These are phyloP conservation scores for Calonectria naviculata DNA, from an alignment of 2,329 filamentous ascomycete species.

Conservation along the genomic window DNA sequence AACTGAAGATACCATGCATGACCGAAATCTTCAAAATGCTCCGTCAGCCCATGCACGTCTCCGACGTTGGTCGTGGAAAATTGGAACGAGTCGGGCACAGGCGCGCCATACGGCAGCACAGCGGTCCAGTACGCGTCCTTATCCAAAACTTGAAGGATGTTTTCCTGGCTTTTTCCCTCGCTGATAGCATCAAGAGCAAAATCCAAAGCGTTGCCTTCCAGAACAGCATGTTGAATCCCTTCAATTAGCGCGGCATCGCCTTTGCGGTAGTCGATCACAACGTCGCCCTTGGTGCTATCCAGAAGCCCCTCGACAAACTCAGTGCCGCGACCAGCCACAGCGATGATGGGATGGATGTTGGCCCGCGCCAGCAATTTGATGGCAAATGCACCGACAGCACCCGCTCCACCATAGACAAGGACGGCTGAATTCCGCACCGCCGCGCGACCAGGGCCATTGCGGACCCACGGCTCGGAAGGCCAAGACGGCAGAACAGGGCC, in stretches of 20 bases:
- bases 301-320: background rate
- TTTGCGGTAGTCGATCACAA: background rate
- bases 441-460: background rate
- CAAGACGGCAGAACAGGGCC: background rate
- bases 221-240: background rate
- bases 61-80: background rate
- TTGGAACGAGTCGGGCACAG: background rate
- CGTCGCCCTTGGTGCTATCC: background rate
- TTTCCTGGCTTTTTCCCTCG: background rate
- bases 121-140: background rate
- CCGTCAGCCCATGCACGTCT: background rate
- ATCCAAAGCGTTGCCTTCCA: background rate
- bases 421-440: background rate
- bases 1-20: background rate
- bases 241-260: background rate
- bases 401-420: background rate
- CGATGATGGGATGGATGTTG: background rate
- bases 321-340: background rate
- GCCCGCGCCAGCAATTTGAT: background rate
- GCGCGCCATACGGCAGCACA: background rate
- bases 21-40: background rate
- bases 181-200: background rate
- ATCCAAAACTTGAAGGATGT: background rate
- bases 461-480: background rate
- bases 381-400: background rate